Evolutionary conservation across 2,329 filamentous ascomycete species (phyloP).

Genomic region (Penicillium brasilianum): DNA sequence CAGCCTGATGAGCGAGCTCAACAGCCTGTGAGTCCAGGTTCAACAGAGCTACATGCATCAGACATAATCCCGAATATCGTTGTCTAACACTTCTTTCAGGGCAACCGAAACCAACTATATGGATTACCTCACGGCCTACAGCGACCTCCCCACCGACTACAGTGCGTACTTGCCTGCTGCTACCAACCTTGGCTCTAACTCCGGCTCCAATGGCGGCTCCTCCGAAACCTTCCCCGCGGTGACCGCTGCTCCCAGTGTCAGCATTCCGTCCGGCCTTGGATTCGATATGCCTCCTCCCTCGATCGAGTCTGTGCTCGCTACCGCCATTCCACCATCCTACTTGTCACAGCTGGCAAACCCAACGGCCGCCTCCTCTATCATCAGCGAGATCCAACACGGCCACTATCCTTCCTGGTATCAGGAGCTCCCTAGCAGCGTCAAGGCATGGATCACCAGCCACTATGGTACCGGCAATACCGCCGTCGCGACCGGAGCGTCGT

Average conservation of each 20-base stretch:
- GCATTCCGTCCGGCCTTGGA: not conserved
- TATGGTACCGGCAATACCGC: conserved; percentile 3
- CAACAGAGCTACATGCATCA: not conserved
- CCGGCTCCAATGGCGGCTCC: not conserved
- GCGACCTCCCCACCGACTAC: conserved; percentile 9
- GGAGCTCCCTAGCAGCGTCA: conserved; percentile 32
- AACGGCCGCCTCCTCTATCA: conserved; percentile 27
- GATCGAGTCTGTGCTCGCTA: conserved; percentile 33
- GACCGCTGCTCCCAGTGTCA: conserved; percentile 11
- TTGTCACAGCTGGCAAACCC: conserved; percentile 29
- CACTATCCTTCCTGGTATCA: conserved; percentile 36
- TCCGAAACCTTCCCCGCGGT: conserved; percentile 3
- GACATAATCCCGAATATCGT: not conserved
- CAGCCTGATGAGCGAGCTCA: conserved; percentile 15
- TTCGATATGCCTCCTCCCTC: conserved; percentile 28
- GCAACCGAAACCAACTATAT: conserved; percentile 14
- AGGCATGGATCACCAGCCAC: conserved; percentile 28
- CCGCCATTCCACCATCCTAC: conserved; percentile 34
- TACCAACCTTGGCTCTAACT: not conserved
- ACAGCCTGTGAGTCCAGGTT: conserved; percentile 11
- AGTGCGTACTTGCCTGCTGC: conserved; percentile 9
- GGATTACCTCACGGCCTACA: conserved; percentile 14
- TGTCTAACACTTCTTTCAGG: conserved; percentile 7
- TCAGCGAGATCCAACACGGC: conserved; percentile 28
- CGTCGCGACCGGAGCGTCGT: conserved; percentile 1